These are phyloP conservation scores for Lupinus albus DNA, from an alignment of 306 rosid genomes.

Conservation along the genomic window DNA sequence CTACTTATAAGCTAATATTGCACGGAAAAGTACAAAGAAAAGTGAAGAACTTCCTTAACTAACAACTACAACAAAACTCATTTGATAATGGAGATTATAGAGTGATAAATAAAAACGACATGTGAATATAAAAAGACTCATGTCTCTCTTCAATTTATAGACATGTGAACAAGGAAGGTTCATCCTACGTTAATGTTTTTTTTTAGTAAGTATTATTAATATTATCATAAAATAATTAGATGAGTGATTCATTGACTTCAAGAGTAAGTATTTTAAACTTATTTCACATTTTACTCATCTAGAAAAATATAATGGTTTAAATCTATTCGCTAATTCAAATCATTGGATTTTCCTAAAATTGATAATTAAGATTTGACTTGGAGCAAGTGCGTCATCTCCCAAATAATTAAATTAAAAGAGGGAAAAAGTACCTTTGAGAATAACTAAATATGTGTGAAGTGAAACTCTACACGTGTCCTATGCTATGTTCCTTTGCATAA, in stretches of 20 bases:
- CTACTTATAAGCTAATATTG: constrained; percentile 19
- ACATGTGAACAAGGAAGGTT: background rate
- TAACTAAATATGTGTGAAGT: background rate
- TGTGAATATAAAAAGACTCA: constrained; percentile 15
- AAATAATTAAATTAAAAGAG: no score
- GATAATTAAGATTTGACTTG: no score
- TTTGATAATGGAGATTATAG: constrained; percentile 27
- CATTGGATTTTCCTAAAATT: no score
- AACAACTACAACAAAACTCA: background rate
- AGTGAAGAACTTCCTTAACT: background rate
- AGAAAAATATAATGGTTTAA: no score
- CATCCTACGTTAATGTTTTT: background rate
- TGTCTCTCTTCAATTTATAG: background rate
- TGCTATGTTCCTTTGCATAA: background rate
- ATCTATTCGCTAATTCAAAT: no score
- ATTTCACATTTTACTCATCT: no score
- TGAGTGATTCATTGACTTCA: no score
- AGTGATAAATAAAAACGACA: background rate
- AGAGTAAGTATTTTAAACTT: no score
- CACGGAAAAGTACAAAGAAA: constrained; percentile 46
- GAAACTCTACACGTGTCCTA: background rate
- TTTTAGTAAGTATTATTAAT: no score
- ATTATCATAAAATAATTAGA: no score
- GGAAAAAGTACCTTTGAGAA: background rate
- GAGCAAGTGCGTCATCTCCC: no score